Conservation (phyloP, 495 filamentous ascomycete species). For the Friedmanniomyces endolithicus region DNA sequence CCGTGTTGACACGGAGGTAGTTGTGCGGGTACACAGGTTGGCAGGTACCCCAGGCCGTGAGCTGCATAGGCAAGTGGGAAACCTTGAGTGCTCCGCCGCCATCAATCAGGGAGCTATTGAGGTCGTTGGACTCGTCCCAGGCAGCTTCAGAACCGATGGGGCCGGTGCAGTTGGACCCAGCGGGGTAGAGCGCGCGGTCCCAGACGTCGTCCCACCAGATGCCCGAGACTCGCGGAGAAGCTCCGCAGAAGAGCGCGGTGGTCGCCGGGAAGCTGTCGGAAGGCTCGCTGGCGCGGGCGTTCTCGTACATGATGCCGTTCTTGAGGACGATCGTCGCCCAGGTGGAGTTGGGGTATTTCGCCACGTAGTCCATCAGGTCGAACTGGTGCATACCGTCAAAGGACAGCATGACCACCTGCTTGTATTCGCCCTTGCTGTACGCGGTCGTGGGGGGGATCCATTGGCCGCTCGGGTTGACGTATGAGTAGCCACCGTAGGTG, state of each 20-base stretch:
- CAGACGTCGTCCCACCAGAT: slow-evolving; percentile 33
- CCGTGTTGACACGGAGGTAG: slow-evolving; percentile 31
- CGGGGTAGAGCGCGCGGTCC: slow-evolving; percentile 24
- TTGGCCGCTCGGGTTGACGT: not conserved
- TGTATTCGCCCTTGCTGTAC: slow-evolving; percentile 15
- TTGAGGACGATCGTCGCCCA: slow-evolving; percentile 11
- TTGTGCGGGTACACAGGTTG: slow-evolving; percentile 27
- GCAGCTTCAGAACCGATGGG: not conserved
- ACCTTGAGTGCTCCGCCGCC: not conserved
- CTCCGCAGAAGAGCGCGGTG: slow-evolving; percentile 25
- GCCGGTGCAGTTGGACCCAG: slow-evolving; percentile 25
- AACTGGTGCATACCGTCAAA: slow-evolving; percentile 17
- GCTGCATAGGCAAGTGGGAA: not conserved
- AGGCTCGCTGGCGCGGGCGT: slow-evolving; percentile 24
- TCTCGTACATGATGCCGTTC: slow-evolving; percentile 17
- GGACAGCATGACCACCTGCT: slow-evolving; percentile 24
- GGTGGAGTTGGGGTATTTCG: slow-evolving; percentile 22
- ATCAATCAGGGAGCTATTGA: not conserved
- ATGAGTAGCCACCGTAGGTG: not conserved
- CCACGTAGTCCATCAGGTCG: slow-evolving; percentile 24
- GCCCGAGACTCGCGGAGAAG: slow-evolving; percentile 26
- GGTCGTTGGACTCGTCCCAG: not conserved
- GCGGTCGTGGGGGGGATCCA: not conserved
- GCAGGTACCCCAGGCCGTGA: not conserved
- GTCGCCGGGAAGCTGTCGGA: slow-evolving; percentile 31